Evolutionary conservation across 176 grass and related monocot species (phyloP).

Genomic region (Elaeis guineensis): DNA sequence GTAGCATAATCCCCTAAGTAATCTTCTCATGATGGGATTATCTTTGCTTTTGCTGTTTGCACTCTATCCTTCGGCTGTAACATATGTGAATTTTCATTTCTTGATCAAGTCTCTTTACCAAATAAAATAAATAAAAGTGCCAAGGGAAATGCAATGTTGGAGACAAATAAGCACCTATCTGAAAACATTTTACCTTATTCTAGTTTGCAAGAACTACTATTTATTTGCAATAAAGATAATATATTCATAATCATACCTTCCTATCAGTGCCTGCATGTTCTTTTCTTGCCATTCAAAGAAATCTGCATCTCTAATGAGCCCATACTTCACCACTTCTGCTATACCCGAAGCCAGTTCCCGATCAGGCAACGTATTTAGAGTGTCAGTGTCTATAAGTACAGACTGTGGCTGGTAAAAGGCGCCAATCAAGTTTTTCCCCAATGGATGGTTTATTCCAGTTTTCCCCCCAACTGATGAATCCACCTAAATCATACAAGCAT

Average conservation of each 20-base stretch:
- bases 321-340: slow-evolving; percentile 85
- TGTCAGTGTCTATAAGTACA: slow-evolving; percentile 82
- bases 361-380: slow-evolving; percentile 77
- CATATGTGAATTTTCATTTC: too few species aligned
- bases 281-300: slow-evolving; percentile 99
- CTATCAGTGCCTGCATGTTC: slow-evolving; percentile 63
- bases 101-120: too few species aligned
- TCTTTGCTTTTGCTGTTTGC: too few species aligned
- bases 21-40: too few species aligned
- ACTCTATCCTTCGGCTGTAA: too few species aligned
- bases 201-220: too few species aligned
- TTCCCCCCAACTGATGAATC: slow-evolving; percentile 97
- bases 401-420: slow-evolving; percentile 88
- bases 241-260: slow-evolving; percentile 33
- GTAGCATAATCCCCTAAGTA: too few species aligned
- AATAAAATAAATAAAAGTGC: too few species aligned
- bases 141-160: too few species aligned
- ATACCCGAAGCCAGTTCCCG: slow-evolving; percentile 81
- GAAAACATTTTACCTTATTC: too few species aligned
- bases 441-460: slow-evolving; percentile 80
- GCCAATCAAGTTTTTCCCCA: slow-evolving; percentile 85
- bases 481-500: slow-evolving; percentile 40
- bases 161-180: too few species aligned
- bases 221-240: too few species aligned
- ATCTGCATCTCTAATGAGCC: slow-evolving; percentile 79